Conservation (phyloP, 768 basidiomycete species). For the Suillus occidentalis region DNA sequence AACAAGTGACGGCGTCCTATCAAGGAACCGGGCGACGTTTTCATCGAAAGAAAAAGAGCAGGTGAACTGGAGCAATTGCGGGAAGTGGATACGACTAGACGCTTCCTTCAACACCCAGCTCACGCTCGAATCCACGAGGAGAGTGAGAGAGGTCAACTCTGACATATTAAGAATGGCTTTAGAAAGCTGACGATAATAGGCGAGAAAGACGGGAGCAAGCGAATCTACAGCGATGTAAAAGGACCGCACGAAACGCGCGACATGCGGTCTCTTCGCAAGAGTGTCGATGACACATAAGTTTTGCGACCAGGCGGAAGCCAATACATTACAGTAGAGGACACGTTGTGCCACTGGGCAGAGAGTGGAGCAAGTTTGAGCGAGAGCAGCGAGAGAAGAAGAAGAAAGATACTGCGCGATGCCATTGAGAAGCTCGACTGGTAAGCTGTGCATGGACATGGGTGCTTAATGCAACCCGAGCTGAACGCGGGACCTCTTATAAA, state of each 20-base stretch:
- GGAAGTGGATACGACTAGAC: conserved; percentile 33
- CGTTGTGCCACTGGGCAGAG: conserved; percentile 55
- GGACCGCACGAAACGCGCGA: conserved; percentile 62
- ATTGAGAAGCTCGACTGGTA: conserved; percentile 68
- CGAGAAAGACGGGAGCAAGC: conserved; percentile 37
- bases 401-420: conserved; percentile 42
- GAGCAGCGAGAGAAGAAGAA: conserved; percentile 42
- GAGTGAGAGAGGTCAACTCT: conserved; percentile 51
- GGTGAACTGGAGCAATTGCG: conserved; percentile 53
- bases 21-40: conserved; percentile 59
- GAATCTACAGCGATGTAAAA: conserved; percentile 57
- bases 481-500: conserved; percentile 15
- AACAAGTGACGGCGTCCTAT: conserved; percentile 50
- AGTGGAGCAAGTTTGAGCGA: conserved; percentile 44
- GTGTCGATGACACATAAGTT: conserved; percentile 53
- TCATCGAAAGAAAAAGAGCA: conserved; percentile 63
- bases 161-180: conserved; percentile 61
- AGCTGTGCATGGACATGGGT: conserved; percentile 44
- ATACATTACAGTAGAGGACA: conserved; percentile 61
- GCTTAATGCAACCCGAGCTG: conserved; percentile 3
- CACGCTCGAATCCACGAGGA: conserved; percentile 46
- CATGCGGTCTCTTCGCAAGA: conserved; percentile 53
- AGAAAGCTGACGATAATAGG: conserved; percentile 51
- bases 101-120: conserved; percentile 53
- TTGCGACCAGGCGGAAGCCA: conserved; percentile 41